Evolutionary conservation across 352 stramenopile species (phyloP).

Genomic region (Globisporangium yorkense): DNA sequence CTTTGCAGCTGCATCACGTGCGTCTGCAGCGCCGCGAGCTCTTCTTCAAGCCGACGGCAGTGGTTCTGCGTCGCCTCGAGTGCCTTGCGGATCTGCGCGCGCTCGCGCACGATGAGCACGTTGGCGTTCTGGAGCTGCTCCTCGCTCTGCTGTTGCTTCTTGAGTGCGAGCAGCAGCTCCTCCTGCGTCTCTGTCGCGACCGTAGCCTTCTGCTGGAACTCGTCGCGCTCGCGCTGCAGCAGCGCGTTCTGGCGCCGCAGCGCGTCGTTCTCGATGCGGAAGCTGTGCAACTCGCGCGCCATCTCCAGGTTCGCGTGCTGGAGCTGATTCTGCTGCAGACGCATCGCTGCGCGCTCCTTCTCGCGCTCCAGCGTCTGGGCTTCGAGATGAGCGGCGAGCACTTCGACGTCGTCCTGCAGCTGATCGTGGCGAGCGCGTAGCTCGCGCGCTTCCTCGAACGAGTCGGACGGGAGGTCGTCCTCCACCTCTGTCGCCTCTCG

Average conservation of each 20-base stretch:
- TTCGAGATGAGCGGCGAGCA: conserved; percentile 51
- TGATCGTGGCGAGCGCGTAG: conserved; percentile 22
- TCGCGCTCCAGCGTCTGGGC: conserved; percentile 23
- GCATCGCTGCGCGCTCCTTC: conserved; percentile 17
- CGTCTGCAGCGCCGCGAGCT: conserved; percentile 30
- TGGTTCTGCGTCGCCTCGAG: conserved; percentile 46
- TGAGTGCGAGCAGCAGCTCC: conserved; percentile 39
- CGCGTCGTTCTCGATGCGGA: conserved; percentile 42
- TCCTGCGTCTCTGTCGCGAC: conserved; percentile 33
- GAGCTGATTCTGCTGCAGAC: conserved; percentile 12
- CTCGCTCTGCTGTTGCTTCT: conserved; percentile 32
- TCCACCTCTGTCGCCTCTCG: conserved; percentile 10
- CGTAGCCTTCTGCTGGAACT: conserved; percentile 17
- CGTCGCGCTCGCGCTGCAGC: conserved; percentile 20
- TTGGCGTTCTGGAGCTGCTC: conserved; percentile 25
- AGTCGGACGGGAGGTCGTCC: not conserved
- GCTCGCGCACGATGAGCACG: conserved; percentile 19
- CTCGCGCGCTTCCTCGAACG: not conserved
- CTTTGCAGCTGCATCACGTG: conserved; percentile 39
- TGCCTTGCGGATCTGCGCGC: conserved; percentile 23
- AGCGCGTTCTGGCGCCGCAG: conserved; percentile 30
- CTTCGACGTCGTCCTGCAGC: conserved; percentile 49
- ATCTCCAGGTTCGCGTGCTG: conserved; percentile 17
- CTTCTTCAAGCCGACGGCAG: conserved; percentile 42
- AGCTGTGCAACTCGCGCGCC: conserved; percentile 23